Evolutionary conservation across 1,284 basidiomycete species (phyloP), one percentile per base, ranked within the genome.

Genomic region (Cutaneotrichosporon sp.): DNA sequence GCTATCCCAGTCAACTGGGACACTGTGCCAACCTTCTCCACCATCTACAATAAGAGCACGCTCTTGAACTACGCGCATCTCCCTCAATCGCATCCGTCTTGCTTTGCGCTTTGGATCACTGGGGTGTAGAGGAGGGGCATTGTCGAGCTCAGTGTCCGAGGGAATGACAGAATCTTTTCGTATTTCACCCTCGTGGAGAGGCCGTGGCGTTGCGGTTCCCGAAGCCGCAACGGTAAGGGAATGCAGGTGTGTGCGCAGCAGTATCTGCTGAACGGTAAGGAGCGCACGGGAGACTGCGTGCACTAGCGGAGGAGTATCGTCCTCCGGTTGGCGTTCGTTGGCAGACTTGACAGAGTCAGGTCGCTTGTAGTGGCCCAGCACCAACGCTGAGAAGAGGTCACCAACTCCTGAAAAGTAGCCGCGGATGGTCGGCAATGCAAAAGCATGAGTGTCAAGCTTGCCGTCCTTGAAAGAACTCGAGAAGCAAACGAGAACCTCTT

Each of bases 321-420:
- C 17, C 1, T 17, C 18, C n/a, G 37, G 13, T 3, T 49, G 9
- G 26, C 26, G 10, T 10, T 30, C 26, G 26, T 30, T 10, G 10
- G 26, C 7, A 10, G 7, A 30, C 10, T 10, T 5, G 10, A 30
- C 7, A 5, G 26, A 30, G 15, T 55, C 47, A 12, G 66, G 46
- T 14, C 71, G 64, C n/a, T 76, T 68, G 71, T 85, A 97, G 64
- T 93, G 86, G 0, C 85, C 94, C 0, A 96, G 78, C 15, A 93
- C 83, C 50, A 98, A 83, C 0, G 96, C 90, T 2, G 93, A 92
- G 77, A 99, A 98, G 49, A 97, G 82, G 70, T 99, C 94, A 13
- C 94, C 96, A 3, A 97, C 93, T 22, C 94, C 96, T 10, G 89
- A 88, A 72, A 94, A 98, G 77, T 97, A 96, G 9, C 91, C 91